These are phyloP conservation scores for Suhomyces vadensis DNA, from an alignment of 805 yeast genomes.

Conservation along the genomic window DNA sequence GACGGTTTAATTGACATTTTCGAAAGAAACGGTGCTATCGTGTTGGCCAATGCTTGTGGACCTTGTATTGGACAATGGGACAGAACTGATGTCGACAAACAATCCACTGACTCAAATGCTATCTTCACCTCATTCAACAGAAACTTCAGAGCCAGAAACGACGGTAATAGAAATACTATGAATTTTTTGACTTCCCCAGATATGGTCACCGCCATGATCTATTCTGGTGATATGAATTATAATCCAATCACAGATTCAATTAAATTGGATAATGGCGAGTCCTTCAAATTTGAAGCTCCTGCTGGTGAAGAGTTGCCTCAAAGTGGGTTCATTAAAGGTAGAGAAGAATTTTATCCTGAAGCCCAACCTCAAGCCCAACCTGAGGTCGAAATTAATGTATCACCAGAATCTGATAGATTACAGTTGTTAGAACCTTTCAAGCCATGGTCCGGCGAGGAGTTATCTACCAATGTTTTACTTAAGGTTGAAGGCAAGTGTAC, in stretches of 20 bases:
- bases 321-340: conserved; percentile 74
- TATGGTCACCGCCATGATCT: conserved; percentile 94
- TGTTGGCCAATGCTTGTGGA: conserved; percentile 97
- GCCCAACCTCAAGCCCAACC: conserved; percentile 65
- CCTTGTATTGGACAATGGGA: conserved; percentile 99
- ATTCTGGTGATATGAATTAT: conserved; percentile 88
- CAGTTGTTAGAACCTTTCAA: conserved; percentile 87
- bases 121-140: conserved; percentile 97
- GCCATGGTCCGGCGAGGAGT: conserved; percentile 84
- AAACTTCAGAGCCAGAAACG: conserved; percentile 96
- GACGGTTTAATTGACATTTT: conserved; percentile 91
- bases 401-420: conserved; percentile 87
- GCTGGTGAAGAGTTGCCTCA: conserved; percentile 82
- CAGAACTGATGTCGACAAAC: conserved; percentile 72
- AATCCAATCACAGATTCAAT: conserved; percentile 91
- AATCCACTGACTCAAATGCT: conserved; percentile 71
- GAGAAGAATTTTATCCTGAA: conserved; percentile 73
- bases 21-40: conserved; percentile 89
- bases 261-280: conserved; percentile 64
- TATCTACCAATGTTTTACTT: conserved; percentile 70
- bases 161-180: conserved; percentile 96
- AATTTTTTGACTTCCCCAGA: conserved; percentile 99
- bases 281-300: conserved; percentile 78
- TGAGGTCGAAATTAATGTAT: conserved; percentile 62
- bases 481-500: conserved; percentile 98